A percentile compares a stretch with the other conserved stretches of the same genome.
phyloP scores from a whole-genome alignment of 2,329 filamentous ascomycete species.

The Xenosphaeropsis pyriputrescens region DNA sequence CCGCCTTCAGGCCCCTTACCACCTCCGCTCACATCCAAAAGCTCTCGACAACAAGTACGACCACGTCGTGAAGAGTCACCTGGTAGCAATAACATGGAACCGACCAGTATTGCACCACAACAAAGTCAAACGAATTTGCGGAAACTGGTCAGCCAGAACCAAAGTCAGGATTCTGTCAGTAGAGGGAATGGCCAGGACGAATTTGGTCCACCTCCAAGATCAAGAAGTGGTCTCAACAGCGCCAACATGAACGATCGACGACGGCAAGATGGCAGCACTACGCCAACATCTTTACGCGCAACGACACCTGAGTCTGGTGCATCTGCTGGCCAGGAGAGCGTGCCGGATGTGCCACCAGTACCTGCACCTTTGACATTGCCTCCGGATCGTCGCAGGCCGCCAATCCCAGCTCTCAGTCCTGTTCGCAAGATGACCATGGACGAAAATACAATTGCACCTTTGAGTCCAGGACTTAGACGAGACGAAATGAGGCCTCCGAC shows the following conservation, averaged over 20 bases:
- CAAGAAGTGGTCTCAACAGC: constrained; percentile 15
- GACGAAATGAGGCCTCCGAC: constrained; percentile 18
- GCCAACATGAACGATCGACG: constrained; percentile 12
- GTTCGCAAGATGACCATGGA: too few species aligned
- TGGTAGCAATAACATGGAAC: constrained; percentile 11
- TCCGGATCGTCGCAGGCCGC: constrained; percentile 18
- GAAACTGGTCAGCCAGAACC: constrained; percentile 13
- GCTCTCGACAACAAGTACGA: constrained; percentile 11
- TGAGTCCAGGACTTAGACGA: constrained; percentile 19
- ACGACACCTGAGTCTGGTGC: constrained; percentile 10
- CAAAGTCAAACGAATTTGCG: constrained; percentile 11
- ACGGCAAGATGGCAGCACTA: constrained; percentile 16
- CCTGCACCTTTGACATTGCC: constrained; percentile 14
- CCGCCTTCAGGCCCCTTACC: constrained; percentile 1
- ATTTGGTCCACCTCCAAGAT: constrained; percentile 13
- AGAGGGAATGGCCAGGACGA: constrained; percentile 12
- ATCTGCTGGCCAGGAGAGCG: too few species aligned
- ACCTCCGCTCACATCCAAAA: constrained; percentile 10
- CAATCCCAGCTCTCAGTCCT: constrained; percentile 11
- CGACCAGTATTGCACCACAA: constrained; percentile 5
- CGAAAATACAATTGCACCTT: neutral
- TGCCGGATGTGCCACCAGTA: constrained; percentile 13
- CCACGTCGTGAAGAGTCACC: constrained; percentile 13
- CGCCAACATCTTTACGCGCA: constrained; percentile 13
- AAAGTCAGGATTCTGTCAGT: constrained; percentile 18